Percentiles rank a stretch among this genome's conserved stretches.
Conservation (phyloP, 2,329 filamentous ascomycete species). For the Trichoderma koningii region DNA sequence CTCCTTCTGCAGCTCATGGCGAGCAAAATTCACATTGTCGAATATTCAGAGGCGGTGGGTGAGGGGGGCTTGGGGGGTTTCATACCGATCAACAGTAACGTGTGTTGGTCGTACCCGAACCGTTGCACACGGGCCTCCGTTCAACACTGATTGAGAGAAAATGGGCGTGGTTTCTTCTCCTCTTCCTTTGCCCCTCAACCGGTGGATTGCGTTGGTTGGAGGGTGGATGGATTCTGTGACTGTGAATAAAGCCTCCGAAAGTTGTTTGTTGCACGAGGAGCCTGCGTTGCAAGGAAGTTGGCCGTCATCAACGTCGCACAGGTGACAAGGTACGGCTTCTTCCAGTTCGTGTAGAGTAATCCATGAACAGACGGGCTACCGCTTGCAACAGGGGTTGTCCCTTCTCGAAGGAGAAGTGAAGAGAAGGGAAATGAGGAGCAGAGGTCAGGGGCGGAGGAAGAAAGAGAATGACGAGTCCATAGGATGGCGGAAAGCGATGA, state of each 20-base stretch:
- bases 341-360: background rate
- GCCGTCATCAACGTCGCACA: constrained; percentile 9
- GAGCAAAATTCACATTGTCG: background rate
- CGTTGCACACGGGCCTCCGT: constrained; percentile 19
- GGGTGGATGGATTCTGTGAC: no score
- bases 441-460: background rate
- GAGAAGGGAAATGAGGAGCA: background rate
- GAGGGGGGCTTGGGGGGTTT: background rate
- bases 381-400: background rate
- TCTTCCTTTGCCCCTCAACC: background rate
- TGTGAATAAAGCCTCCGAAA: background rate
- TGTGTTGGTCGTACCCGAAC: constrained; percentile 11
- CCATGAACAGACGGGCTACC: background rate
- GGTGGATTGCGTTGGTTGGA: constrained; percentile 5
- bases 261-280: constrained; percentile 16
- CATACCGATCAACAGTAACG: constrained; percentile 1
- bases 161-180: background rate
- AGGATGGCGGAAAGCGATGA: constrained; percentile 13
- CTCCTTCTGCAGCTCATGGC: background rate
- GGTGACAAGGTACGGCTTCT: constrained; percentile 4
- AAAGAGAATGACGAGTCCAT: background rate
- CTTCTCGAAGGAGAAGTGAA: background rate
- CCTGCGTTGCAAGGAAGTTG: constrained; percentile 17
- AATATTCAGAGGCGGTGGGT: background rate
- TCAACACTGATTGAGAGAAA: background rate